Base-by-base conservation (phyloP, 2,329 filamentous ascomycete genomes). In the Exophiala bonariae region DNA sequence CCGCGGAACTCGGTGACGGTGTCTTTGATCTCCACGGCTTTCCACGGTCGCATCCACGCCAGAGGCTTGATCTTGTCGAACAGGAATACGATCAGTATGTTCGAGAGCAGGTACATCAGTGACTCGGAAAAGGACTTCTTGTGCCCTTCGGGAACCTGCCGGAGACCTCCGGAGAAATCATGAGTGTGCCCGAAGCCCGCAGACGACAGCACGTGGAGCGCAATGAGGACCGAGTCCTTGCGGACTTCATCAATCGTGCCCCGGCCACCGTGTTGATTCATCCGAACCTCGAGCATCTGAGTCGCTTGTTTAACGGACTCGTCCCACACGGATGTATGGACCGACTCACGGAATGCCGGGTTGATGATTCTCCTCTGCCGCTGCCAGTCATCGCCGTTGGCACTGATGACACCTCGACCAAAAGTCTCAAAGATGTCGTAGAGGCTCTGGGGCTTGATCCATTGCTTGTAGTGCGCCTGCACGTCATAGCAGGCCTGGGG, bases 321-420 rank as follows among this genome's bases (percentile, higher is more conserved):
- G 3, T 57, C 43, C 68, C 70, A 73, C 2, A 75, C 72, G 3
- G 67, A 50, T 4, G 50, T 50, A 26, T 66, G 71, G 31, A 66
- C 69, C 32, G 65, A 63, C 48, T 76, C 72, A 33, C 70, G 73
- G 58, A 76, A 75, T 4, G 65, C 63, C 0, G 68, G 62, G 3
- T 68, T 66, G 3, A 66, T 70, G 17, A 73, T 60, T 39, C 66
- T 68, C 8, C 73, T 64, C 44, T 76, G 72, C 20, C 70, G 64
- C n/a, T 65, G 54, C 72, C 73, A 75, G n/a, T 52, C 54, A 26
- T 54, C 54, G n/a, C 56, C 56, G n/a, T 57, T 54, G 36, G 45
- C 40, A n/a, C 38, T 47, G 31, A 50, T 31, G 9, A 58, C 40
- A 20, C 44, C 49, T 1, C 30, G 36, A 3, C 55, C 55, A 23